A percentile compares a stretch with the other conserved stretches of the same genome.
Conservation (phyloP, 352 stramenopile genomes). For the Phytopythium delawarense region DNA sequence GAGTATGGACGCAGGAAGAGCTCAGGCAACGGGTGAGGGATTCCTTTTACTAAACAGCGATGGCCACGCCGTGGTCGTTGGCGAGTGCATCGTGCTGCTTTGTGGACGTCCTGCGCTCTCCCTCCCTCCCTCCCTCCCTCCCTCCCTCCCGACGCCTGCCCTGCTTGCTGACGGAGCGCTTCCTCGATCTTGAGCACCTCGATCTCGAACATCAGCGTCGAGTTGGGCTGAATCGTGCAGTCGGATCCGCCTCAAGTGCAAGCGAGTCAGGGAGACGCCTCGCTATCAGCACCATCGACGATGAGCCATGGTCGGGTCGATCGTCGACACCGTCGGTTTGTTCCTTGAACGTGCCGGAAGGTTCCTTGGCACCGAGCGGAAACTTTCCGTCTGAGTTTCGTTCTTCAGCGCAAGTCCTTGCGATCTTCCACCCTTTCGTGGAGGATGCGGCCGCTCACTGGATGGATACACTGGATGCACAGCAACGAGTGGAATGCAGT, state of each 20-base stretch:
- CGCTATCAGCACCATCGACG: not conserved
- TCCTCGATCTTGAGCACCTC: constrained; percentile 85
- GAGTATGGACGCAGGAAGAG: not conserved
- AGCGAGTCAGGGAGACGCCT: constrained; percentile 27
- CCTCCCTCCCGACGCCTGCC: not conserved
- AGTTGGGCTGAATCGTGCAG: constrained; percentile 91
- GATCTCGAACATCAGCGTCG: constrained; percentile 90
- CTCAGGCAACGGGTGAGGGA: not conserved
- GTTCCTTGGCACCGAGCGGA: not conserved
- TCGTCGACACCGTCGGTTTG: not conserved
- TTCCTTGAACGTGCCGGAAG: not conserved
- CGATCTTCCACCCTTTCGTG: constrained; percentile 7
- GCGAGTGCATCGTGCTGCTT: not conserved
- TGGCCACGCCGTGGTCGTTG: not conserved
- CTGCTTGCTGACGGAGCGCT: constrained; percentile 3
- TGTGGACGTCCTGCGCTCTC: too few species aligned
- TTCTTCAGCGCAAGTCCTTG: not conserved
- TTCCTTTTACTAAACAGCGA: not conserved
- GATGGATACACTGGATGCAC: not conserved
- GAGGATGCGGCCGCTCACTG: not conserved
- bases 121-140: too few species aligned
- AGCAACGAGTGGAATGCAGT: not conserved
- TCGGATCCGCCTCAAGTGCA: constrained; percentile 4
- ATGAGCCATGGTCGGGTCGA: too few species aligned
- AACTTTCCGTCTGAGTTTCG: not conserved